A percentile compares a stretch with the other conserved stretches of the same genome.
phyloP scores from a whole-genome alignment of 2,329 filamentous ascomycete species.

The Hypoxylon sp. region DNA sequence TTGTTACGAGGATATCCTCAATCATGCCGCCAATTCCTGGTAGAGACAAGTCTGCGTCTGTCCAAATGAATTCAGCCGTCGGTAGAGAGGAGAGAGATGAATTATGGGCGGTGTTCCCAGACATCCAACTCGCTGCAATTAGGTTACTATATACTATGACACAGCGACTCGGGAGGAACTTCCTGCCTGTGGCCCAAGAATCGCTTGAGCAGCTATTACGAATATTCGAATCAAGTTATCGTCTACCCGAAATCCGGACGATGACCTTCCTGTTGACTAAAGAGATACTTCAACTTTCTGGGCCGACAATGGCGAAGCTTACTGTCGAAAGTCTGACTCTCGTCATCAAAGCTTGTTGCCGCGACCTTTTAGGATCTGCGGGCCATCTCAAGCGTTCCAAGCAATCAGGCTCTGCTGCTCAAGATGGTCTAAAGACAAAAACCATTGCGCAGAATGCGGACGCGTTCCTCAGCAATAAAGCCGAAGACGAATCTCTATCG shows the following conservation, averaged over 20 bases:
- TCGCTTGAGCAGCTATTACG: slow-evolving; percentile 79
- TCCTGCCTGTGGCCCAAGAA: slow-evolving; percentile 71
- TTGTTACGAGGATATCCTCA: slow-evolving; percentile 77
- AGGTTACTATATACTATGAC: slow-evolving; percentile 70
- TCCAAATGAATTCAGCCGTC: slow-evolving; percentile 79
- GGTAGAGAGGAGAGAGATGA: slow-evolving; percentile 85
- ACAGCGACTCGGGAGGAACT: slow-evolving; percentile 68
- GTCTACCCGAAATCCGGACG: slow-evolving; percentile 67
- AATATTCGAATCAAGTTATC: slow-evolving; percentile 73
- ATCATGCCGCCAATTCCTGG: slow-evolving; percentile 67
- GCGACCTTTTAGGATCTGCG: slow-evolving; percentile 74
- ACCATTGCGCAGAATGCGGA: slow-evolving; percentile 74
- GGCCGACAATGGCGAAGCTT: slow-evolving; percentile 75
- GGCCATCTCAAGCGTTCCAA: slow-evolving; percentile 62
- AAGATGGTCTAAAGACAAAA: slow-evolving; percentile 60
- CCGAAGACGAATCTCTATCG: slow-evolving; percentile 49
- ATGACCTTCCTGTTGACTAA: slow-evolving; percentile 71
- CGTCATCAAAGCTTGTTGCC: slow-evolving; percentile 77
- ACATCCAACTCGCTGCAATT: slow-evolving; percentile 79
- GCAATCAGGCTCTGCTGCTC: slow-evolving; percentile 46
- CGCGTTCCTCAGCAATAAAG: slow-evolving; percentile 71
- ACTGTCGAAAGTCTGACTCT: slow-evolving; percentile 72
- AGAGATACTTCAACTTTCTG: slow-evolving; percentile 71
- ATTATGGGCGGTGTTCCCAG: slow-evolving; percentile 79
- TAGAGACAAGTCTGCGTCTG: slow-evolving; percentile 61